A percentile compares a stretch with the other conserved stretches of the same genome.
phyloP scores from a whole-genome alignment of 805 yeast species.

The Naumovozyma dairenensis region DNA sequence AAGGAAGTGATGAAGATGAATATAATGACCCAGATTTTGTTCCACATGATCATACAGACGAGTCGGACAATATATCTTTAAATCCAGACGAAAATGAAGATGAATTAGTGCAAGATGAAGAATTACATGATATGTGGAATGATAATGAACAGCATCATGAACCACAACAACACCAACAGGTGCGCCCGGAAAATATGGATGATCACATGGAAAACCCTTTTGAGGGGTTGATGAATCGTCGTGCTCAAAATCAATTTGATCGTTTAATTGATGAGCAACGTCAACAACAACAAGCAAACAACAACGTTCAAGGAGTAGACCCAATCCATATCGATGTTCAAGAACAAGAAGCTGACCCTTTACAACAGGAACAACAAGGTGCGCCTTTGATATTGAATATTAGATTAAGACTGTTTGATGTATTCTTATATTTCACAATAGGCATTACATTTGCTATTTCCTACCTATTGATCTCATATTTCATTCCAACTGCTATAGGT shows the following conservation, averaged over 20 bases:
- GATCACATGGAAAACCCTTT: slow-evolving; percentile 7
- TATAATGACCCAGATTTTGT: slow-evolving; percentile 24
- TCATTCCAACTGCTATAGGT: slow-evolving; percentile 42
- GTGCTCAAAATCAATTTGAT: slow-evolving; percentile 21
- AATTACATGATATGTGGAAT: slow-evolving; percentile 7
- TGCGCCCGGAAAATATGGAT: slow-evolving; percentile 2
- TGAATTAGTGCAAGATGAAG: slow-evolving; percentile 13
- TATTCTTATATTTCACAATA: slow-evolving; percentile 20
- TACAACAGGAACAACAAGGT: slow-evolving; percentile 12
- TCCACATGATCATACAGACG: slow-evolving; percentile 5
- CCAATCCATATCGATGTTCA: slow-evolving; percentile 2
- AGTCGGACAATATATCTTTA: neutral
- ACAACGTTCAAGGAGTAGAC: slow-evolving; percentile 9
- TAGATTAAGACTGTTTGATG: slow-evolving; percentile 14
- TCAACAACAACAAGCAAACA: slow-evolving; percentile 6
- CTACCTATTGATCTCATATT: slow-evolving; percentile 35
- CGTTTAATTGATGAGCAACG: slow-evolving; percentile 10
- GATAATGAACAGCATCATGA: slow-evolving; percentile 5
- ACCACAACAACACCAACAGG: no score
- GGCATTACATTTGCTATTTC: slow-evolving; percentile 25
- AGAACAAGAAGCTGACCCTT: slow-evolving; percentile 3
- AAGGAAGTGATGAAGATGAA: slow-evolving; percentile 18
- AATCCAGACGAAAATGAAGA: slow-evolving; percentile 13
- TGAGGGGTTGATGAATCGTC: slow-evolving; percentile 12
- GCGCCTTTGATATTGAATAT: slow-evolving; percentile 22